Evolutionary conservation across 2,329 filamentous ascomycete species (phyloP).

Genomic region (Microascus cirrosus): DNA sequence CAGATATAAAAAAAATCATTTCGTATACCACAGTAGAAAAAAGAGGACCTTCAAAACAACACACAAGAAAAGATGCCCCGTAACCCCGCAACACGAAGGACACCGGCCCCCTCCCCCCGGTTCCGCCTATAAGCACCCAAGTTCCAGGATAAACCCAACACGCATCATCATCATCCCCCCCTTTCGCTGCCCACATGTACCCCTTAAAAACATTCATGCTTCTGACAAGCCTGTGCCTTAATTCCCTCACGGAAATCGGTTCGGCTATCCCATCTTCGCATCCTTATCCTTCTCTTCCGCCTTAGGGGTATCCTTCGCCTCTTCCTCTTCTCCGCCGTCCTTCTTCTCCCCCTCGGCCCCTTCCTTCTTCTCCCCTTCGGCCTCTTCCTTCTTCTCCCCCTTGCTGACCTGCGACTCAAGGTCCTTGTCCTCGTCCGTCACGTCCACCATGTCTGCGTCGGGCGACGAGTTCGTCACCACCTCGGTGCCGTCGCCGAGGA

Average conservation of each 20-base stretch:
- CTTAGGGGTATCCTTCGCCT: neutral
- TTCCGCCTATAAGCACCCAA: neutral
- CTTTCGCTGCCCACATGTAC: neutral
- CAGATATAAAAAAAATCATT: neutral
- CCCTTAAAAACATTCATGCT: no score
- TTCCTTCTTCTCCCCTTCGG: neutral
- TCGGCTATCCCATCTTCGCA: neutral
- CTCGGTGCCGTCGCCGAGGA: slow-evolving; percentile 91
- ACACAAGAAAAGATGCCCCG: neutral
- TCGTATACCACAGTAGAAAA: neutral
- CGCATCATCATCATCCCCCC: neutral
- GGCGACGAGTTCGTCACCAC: slow-evolving; percentile 70
- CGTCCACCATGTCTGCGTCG: slow-evolving; percentile 90
- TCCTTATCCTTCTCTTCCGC: neutral
- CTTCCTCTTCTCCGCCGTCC: neutral
- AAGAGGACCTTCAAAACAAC: neutral
- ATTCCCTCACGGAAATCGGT: neutral
- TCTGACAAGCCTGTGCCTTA: neutral
- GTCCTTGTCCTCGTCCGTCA: slow-evolving; percentile 75
- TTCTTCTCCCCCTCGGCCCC: neutral
- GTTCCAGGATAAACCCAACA: neutral
- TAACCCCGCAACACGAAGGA: neutral
- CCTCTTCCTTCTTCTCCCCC: slow-evolving; percentile 1
- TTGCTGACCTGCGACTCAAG: slow-evolving; percentile 74
- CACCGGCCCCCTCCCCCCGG: neutral